Evolutionary conservation across 257 asterid species (phyloP), one percentile per base, ranked within the genome.

Genomic region (Solanum ahanhuiri): DNA sequence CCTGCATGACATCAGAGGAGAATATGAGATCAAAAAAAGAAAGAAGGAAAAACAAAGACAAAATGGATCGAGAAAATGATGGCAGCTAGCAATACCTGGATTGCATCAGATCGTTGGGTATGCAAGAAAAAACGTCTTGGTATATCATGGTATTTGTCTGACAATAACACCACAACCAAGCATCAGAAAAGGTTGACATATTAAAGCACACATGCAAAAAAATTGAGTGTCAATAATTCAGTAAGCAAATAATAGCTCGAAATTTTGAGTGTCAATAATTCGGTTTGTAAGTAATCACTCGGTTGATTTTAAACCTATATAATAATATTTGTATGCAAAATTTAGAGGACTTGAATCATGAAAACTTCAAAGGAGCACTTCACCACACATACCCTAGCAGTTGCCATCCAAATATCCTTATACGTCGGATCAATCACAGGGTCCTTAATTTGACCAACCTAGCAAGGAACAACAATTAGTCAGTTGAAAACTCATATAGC

Each of bases 331-430:
- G 51, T 25, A 25, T 81, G 66, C 41, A 9, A 48, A 79, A 9
- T 8, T 54, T 9, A 11, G 17, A 17, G 28, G 15, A 76, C 12
- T 48, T 45, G 6, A 81, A 79, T 79, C 84, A 48, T 45, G 67
- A 81, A 81, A 81, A 45, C 48, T 51, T 85, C 73, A 25, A 34
- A 86, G 79, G 51, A 71, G 77, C 14, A 86, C 57, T 58, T 71
- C 34, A 41, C 1, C n/a, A 64, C 83, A 48, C 91, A 90, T 87
- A 96, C 99, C 98, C 91, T 95, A 71, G 99, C 99, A 85, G 97
- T 93, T 64, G 98, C 93, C 98, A 93, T 95, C 99, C 99, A 96
- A 87, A 94, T 92, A 91, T 95, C 94, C 88, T 92, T 96, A 88
- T 96, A 96, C 83, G 98, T 96, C 69, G 97, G 91, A 86, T 95